These are phyloP conservation scores for Hypericum perforatum DNA, from an alignment of 345 rosid genomes.

Conservation along the genomic window DNA sequence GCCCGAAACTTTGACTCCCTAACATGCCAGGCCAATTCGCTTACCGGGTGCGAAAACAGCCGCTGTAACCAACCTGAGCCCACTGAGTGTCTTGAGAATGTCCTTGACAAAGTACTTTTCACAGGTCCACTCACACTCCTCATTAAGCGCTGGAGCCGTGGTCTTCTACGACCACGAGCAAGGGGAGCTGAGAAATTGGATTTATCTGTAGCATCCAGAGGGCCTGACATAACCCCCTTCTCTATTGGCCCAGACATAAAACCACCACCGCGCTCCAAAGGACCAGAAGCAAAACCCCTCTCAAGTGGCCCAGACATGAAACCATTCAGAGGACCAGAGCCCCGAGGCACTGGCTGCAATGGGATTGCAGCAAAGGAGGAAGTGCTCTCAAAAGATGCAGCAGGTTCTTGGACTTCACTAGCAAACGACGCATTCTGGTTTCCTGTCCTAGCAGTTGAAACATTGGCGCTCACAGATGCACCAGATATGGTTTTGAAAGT, in stretches of 20 bases:
- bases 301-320: constrained; percentile 95
- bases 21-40: constrained; percentile 57
- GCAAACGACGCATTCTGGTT: constrained; percentile 61
- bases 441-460: constrained; percentile 86
- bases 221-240: constrained; percentile 93
- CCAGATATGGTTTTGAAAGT: constrained; percentile 92
- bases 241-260: constrained; percentile 96
- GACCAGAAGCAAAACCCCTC: constrained; percentile 88
- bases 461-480: constrained; percentile 96
- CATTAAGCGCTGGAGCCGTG: constrained; percentile 59
- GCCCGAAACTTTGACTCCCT: constrained; percentile 56
- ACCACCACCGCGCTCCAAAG: constrained; percentile 70
- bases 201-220: constrained; percentile 69
- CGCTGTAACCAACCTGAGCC: constrained; percentile 74
- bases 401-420: constrained; percentile 73
- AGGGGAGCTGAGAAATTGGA: constrained; percentile 96
- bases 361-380: constrained; percentile 87
- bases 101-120: constrained; percentile 62
- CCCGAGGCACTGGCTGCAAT: constrained; percentile 83
- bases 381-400: constrained; percentile 95
- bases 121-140: constrained; percentile 91
- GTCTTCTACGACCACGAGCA: constrained; percentile 51
- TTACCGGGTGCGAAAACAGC: constrained; percentile 62
- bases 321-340: constrained; percentile 78
- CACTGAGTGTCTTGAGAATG: constrained; percentile 68